Evolutionary conservation across 192 early-diverging fungal genomes (phyloP).

Genomic region (Podila epicladia): DNA sequence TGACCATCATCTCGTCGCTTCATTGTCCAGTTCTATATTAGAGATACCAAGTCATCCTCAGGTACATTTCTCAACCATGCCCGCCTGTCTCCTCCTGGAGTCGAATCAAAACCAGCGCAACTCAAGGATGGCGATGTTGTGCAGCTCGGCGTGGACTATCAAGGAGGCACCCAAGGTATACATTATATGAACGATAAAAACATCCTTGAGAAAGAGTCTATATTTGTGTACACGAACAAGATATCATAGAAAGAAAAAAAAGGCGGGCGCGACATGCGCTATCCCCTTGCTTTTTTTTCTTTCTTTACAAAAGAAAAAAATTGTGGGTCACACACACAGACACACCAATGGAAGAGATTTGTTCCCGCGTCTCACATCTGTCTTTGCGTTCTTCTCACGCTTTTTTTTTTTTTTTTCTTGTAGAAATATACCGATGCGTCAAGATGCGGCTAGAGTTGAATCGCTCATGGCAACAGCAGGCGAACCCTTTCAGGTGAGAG

Average conservation of each 20-base stretch:
- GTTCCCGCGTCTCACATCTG: background rate
- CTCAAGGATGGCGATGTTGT: conserved; percentile 93
- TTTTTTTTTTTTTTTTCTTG: background rate
- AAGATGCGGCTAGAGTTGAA: conserved; percentile 86
- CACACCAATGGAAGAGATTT: too few species aligned
- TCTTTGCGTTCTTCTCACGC: conserved; percentile 2
- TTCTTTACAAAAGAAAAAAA: too few species aligned
- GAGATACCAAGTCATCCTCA: conserved; percentile 96
- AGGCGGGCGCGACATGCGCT: background rate
- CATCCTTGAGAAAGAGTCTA: background rate
- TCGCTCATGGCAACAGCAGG: conserved; percentile 71
- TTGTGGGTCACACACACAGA: too few species aligned
- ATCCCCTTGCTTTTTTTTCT: background rate
- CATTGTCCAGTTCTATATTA: conserved; percentile 80
- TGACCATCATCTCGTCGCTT: background rate
- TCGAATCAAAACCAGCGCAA: conserved; percentile 83
- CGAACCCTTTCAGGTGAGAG: conserved; percentile 70
- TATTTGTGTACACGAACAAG: background rate
- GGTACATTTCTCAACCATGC: conserved; percentile 98
- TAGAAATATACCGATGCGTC: conserved; percentile 94
- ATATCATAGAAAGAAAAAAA: too few species aligned
- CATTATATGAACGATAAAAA: background rate
- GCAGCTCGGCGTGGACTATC: conserved; percentile 97
- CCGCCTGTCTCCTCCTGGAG: conserved; percentile 86
- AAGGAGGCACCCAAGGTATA: conserved; percentile 84